Base-by-base conservation (phyloP, 2,329 filamentous ascomycete genomes). In the Botryosphaeria dothidea region DNA sequence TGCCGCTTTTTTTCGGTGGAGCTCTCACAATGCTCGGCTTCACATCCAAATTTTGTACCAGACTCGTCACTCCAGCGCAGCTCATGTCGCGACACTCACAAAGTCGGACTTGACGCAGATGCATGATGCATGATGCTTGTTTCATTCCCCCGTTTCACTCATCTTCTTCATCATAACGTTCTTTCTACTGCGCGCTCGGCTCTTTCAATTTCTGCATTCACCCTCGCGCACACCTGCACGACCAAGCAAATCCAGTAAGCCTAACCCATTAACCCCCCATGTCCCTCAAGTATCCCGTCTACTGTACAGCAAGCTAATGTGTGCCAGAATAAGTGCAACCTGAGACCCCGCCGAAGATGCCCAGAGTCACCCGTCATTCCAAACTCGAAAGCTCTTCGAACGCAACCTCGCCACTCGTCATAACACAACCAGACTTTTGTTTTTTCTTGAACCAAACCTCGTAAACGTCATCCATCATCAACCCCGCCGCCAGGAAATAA, bases 381-480 rank as follows among this genome's bases (percentile, higher is more conserved):
- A 62, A 61, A 36, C 45, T 29, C 58, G 36, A 34, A 19, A 49
- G 58, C 58, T 51, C 38, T 34, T 45, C 17, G 17, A 23, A 9
- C 57, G 34, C 34, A 23, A 31, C 31, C 67, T 65, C 64, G 65
- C 64, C 60, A 64, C 63, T 68, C 67, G 36, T 41, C 68, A 54
- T 64, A 60, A 64, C 66, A 58, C 67, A 58, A 36, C 31, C 43
- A 25, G 54, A 58, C 63, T 60, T 60, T 58, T 64, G 17, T 19
- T 43, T 64, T 64, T 63, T 62, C 38, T 54, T 52, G 58, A 13
- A 48, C 61, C 67, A 66, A 71, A 41, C 58, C 66, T 72, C 71
- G 46, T 72, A 66, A 70, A 69, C 56, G 48, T 71, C 63, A 65
- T 65, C 63, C 54, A 34, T 60, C 63, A 38, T 51, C 63, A 52